phyloP scores from a whole-genome alignment of 208 protist species.

The Acanthamoeba castellanii region DNA sequence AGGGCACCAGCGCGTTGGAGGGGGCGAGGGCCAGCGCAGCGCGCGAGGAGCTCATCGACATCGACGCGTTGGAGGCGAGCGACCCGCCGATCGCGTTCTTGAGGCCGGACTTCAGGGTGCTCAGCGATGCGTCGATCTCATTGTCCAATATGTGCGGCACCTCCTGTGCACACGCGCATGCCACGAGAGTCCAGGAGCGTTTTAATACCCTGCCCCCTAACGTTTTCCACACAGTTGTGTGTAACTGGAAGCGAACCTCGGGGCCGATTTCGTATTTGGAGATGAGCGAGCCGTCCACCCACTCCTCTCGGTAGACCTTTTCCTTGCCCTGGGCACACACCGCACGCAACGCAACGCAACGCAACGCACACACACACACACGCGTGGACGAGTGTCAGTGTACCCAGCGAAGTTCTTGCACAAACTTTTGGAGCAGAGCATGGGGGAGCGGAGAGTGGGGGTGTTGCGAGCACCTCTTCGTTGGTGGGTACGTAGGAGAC shows the following conservation, averaged over 20 bases:
- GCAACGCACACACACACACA: not conserved
- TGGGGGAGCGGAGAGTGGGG: not conserved
- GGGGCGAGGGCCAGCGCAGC: not conserved
- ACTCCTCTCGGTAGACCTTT: slow-evolving; percentile 39
- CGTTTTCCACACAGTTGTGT: no score
- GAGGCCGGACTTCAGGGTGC: not conserved
- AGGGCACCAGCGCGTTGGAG: not conserved
- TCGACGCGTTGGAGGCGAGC: not conserved
- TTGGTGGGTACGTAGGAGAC: slow-evolving; percentile 1
- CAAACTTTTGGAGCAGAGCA: no score
- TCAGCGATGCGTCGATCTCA: slow-evolving; percentile 14
- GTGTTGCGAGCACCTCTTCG: not conserved
- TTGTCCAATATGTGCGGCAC: slow-evolving; percentile 34
- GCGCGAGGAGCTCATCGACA: not conserved
- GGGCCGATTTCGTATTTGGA: slow-evolving; percentile 52
- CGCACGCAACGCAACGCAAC: not conserved
- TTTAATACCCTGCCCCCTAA: not conserved
- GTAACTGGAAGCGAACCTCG: not conserved
- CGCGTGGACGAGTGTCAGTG: no score
- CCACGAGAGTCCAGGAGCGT: not conserved
- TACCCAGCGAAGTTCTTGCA: no score
- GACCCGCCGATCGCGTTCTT: not conserved
- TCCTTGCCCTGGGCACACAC: not conserved
- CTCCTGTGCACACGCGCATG: not conserved
- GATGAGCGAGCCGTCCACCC: slow-evolving; percentile 33